phyloP scores from a whole-genome alignment of 805 yeast genomes.

The Ogataea glucozyma region DNA sequence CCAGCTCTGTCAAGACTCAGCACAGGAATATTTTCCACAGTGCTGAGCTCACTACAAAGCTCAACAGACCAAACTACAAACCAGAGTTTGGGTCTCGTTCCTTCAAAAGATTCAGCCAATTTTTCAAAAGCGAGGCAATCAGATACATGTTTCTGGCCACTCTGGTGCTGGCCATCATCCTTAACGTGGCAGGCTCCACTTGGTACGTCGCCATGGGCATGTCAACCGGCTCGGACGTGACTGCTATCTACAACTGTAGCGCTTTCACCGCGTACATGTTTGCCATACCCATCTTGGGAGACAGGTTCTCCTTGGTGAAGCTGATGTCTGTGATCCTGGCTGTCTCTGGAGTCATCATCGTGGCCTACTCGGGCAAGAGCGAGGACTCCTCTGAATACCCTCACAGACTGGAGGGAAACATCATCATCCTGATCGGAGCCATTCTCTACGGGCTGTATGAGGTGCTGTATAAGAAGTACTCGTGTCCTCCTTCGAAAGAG shows the following conservation, averaged over 20 bases:
- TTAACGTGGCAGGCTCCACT: slow-evolving; percentile 75
- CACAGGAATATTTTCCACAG: slow-evolving; percentile 44
- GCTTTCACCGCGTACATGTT: slow-evolving; percentile 87
- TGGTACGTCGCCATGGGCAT: slow-evolving; percentile 85
- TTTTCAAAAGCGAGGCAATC: slow-evolving; percentile 47
- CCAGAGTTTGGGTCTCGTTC: slow-evolving; percentile 33
- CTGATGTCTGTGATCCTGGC: slow-evolving; percentile 70
- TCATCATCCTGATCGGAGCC: slow-evolving; percentile 72
- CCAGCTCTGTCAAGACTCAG: slow-evolving; percentile 43
- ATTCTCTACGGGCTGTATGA: slow-evolving; percentile 80
- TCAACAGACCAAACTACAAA: slow-evolving; percentile 32
- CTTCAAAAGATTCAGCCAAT: slow-evolving; percentile 33
- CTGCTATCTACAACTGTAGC: slow-evolving; percentile 88
- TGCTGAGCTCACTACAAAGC: slow-evolving; percentile 35
- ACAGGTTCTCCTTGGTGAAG: slow-evolving; percentile 63
- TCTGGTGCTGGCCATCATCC: slow-evolving; percentile 50
- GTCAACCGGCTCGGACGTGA: slow-evolving; percentile 81
- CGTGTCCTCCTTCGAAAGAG: slow-evolving; percentile 71
- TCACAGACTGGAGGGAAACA: slow-evolving; percentile 64
- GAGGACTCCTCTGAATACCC: slow-evolving; percentile 44
- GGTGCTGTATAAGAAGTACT: slow-evolving; percentile 72
- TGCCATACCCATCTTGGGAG: slow-evolving; percentile 73
- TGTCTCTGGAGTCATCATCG: slow-evolving; percentile 70
- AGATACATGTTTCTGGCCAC: slow-evolving; percentile 47
- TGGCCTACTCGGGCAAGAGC: slow-evolving; percentile 62